Conservation (phyloP, 345 rosid species). For the Lepidium didymum region DNA sequence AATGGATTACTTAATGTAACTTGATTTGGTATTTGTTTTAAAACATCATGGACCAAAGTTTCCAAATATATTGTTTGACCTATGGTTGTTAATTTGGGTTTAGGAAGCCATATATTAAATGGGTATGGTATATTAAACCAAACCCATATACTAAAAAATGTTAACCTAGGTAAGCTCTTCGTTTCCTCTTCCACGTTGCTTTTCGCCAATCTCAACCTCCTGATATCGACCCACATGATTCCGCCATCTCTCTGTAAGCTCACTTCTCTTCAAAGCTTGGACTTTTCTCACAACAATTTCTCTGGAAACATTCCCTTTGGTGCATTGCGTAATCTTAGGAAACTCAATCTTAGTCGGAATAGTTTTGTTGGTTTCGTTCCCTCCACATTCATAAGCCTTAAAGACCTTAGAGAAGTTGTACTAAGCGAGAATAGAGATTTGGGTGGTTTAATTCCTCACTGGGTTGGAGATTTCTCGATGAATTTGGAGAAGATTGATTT, state of each 20-base stretch:
- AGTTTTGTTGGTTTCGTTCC: slow-evolving; percentile 43
- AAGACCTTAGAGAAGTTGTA: slow-evolving; percentile 47
- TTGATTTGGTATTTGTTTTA: too few species aligned
- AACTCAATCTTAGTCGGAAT: slow-evolving; percentile 65
- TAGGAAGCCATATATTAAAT: too few species aligned
- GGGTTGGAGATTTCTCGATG: slow-evolving; percentile 51
- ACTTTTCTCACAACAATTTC: too few species aligned
- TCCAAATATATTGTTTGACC: too few species aligned
- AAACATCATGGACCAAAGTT: too few species aligned
- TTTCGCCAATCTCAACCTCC: slow-evolving; percentile 29
- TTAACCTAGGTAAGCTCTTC: too few species aligned
- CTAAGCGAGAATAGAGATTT: slow-evolving; percentile 51
- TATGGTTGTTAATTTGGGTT: too few species aligned
- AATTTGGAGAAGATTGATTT: slow-evolving; percentile 63
- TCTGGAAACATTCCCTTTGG: slow-evolving; percentile 58
- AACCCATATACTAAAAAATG: too few species aligned
- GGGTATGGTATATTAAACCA: too few species aligned
- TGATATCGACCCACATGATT: slow-evolving; percentile 41
- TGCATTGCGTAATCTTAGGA: slow-evolving; percentile 42
- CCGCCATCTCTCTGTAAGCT: slow-evolving; percentile 59
- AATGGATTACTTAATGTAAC: too few species aligned
- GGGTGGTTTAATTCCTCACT: slow-evolving; percentile 62
- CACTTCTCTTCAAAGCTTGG: slow-evolving; percentile 41
- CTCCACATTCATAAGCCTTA: too few species aligned
- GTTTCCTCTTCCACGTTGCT: slow-evolving; percentile 22